Evolutionary conservation across 192 early-diverging fungal species (phyloP), one percentile per base, ranked within the genome.

Genomic region (Glomus cerebriforme): DNA sequence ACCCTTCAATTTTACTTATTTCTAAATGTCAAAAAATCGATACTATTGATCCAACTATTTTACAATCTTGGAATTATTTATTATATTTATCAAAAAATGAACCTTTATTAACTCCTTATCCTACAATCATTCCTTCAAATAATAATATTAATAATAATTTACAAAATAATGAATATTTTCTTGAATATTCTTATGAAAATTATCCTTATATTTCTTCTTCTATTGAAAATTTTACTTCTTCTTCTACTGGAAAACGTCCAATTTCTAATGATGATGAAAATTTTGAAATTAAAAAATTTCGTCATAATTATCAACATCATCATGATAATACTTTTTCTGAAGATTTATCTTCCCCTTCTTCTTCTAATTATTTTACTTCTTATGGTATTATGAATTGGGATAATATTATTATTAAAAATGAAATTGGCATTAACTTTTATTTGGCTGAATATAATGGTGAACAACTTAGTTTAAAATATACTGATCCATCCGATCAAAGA

Each of bases 61-160:
- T 80, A 6, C 82, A 80, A 60, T 59, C 76, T 13, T 80, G 73
- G 24, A 37, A 74, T 59, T 83, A 80, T 65, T 63, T 83, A 12
- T 75, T 80, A 17, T 19, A 80, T 49, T n/a, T 71, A 54, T 69
- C 82, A 29, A 59, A 67, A 22, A 59, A 60, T 59, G 82, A 80
- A 49, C 37, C 67, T 54, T 54, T 54, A 54, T 19, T 54, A 19
- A 3, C 47, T 19, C 47, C 47, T 19, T 19, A 2, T 54, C 47
- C 47, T 5, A 39, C 37, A 19, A 19, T 54, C 5, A 49, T 49
- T 39, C 37, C 37, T 39, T n/a, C 37, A 9, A 7, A 7, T 39
- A 7, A 7, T 39, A 9, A 7, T 39, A 12, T 2, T 43, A 43
- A 10, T 43, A 39, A 9, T 39, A 39, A 39, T 39, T 9, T 35